Percentiles rank a stretch among this genome's conserved stretches.
phyloP scores from a whole-genome alignment of 2,329 filamentous ascomycete genomes.

The Parascedosporium putredinis region DNA sequence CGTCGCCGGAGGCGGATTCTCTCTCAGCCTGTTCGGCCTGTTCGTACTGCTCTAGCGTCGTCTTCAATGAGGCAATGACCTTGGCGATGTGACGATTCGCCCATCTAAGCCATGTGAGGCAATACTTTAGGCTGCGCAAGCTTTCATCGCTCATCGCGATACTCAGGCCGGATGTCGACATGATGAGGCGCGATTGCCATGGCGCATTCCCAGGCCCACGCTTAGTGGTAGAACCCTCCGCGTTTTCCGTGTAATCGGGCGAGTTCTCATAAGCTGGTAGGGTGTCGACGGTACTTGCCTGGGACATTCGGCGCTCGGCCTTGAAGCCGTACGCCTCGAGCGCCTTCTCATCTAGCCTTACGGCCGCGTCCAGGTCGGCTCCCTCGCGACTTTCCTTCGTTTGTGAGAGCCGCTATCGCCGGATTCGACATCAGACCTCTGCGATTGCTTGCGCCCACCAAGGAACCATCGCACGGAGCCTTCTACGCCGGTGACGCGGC shows the following conservation, averaged over 20 bases:
- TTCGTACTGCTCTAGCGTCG: slow-evolving; percentile 74
- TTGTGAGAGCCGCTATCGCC: slow-evolving; percentile 40
- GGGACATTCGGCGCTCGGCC: slow-evolving; percentile 45
- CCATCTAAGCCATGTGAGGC: slow-evolving; percentile 67
- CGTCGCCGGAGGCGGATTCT: slow-evolving; percentile 9
- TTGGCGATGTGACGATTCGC: slow-evolving; percentile 73
- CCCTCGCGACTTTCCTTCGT: slow-evolving; percentile 47
- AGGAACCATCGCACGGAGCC: slow-evolving; percentile 79
- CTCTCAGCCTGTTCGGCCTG: slow-evolving; percentile 3
- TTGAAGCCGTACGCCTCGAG: slow-evolving; percentile 16
- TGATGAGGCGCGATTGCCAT: slow-evolving; percentile 78
- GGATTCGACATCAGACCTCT: slow-evolving; percentile 35
- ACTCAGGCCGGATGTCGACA: slow-evolving; percentile 82
- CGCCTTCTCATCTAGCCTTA: slow-evolving; percentile 2
- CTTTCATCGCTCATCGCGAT: slow-evolving; percentile 88
- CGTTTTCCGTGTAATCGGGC: slow-evolving; percentile 60
- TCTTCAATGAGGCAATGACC: slow-evolving; percentile 63
- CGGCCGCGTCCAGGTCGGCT: slow-evolving; percentile 13
- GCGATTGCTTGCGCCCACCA: slow-evolving; percentile 40
- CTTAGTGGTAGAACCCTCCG: slow-evolving; percentile 21
- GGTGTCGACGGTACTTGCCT: slow-evolving; percentile 59
- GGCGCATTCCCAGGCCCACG: slow-evolving; percentile 22
- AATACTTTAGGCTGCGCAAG: slow-evolving; percentile 73
- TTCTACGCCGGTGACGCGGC: slow-evolving; percentile 79
- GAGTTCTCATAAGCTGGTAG: slow-evolving; percentile 76